Base-by-base conservation (phyloP, 2,329 filamentous ascomycete genomes). In the Dendrostoma leiphaemia region DNA sequence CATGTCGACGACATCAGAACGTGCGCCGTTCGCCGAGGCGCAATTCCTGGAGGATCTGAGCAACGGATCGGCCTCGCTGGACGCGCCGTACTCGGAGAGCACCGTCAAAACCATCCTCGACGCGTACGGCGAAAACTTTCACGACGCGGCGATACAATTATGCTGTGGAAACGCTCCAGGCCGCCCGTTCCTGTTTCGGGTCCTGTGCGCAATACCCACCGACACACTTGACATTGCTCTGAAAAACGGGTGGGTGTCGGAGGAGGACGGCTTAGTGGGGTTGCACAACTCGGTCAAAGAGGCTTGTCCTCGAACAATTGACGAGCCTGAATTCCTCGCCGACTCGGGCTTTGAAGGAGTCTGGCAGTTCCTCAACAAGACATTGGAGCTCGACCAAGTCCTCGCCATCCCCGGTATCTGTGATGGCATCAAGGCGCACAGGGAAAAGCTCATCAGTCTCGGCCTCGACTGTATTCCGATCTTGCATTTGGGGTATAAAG, bases 1-100 rank as follows among this genome's bases (percentile, higher is more conserved):
- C 12, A 57, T 57, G 55, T 57, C 55, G 32, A 47, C 48, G 40
- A 34, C 51, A 31, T 57, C 55, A 35, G 55, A 57, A 31, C 48
- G 55, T 12, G 47, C 46, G 44, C 55, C 55, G 8, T 57, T 57
- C 26, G 46, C 48, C 10, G 55, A 57, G 48, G 48, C 51, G 35
- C 51, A 49, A 32, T 57, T 57, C 44, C 43, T 57, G 8, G 55
- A 55, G 29, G 55, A 57, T 37, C 15, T 57, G 26, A 21, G 24
- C 26, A 48, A 44, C 19, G 52, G 43, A 12, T 48, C 51, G 6
- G n/a, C 34, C 31, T 38, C 40, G 38, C 26, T 57, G n/a, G 51
- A 37, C 8, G 51, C 51, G 24, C 48, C 55, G 1, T 57, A 34
- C 43, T 15, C 35, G 28, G 17, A 31, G 37, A 26, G 35, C n/a